phyloP scores from a whole-genome alignment of 371 early-diverging fungal species.

The Gilbertella persicaria region DNA sequence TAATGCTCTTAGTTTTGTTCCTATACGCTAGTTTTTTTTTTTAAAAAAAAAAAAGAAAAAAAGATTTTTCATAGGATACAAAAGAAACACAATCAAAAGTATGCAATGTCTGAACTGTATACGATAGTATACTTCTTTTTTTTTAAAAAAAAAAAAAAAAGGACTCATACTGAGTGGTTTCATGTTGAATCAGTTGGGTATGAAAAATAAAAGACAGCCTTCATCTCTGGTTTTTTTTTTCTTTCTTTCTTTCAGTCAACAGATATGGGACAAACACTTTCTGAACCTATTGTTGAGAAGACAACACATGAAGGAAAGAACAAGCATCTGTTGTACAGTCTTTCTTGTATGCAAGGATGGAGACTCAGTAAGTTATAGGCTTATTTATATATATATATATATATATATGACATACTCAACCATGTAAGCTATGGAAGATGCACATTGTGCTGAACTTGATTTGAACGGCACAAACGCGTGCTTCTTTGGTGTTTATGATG shows the following conservation, averaged over 20 bases:
- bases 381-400: not conserved
- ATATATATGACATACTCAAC: not conserved
- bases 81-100: too few species aligned
- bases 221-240: not conserved
- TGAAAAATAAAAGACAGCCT: too few species aligned
- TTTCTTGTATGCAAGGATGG: constrained; percentile 97
- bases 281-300: constrained; percentile 91
- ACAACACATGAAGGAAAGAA: constrained; percentile 72
- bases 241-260: not conserved
- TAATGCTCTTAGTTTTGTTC: too few species aligned
- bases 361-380: constrained; percentile 73
- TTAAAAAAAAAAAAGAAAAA: too few species aligned
- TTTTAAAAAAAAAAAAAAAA: too few species aligned
- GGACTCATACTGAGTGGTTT: too few species aligned
- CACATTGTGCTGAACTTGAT: constrained; percentile 86
- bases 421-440: constrained; percentile 93
- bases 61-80: too few species aligned
- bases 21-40: too few species aligned
- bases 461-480: constrained; percentile 59
- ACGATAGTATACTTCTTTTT: too few species aligned
- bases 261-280: constrained; percentile 92
- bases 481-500: constrained; percentile 97
- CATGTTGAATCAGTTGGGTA: too few species aligned
- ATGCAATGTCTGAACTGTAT: too few species aligned
- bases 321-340: constrained; percentile 76